Evolutionary conservation across 352 stramenopile species (phyloP).

Genomic region (Pseudoperonospora humuli): DNA sequence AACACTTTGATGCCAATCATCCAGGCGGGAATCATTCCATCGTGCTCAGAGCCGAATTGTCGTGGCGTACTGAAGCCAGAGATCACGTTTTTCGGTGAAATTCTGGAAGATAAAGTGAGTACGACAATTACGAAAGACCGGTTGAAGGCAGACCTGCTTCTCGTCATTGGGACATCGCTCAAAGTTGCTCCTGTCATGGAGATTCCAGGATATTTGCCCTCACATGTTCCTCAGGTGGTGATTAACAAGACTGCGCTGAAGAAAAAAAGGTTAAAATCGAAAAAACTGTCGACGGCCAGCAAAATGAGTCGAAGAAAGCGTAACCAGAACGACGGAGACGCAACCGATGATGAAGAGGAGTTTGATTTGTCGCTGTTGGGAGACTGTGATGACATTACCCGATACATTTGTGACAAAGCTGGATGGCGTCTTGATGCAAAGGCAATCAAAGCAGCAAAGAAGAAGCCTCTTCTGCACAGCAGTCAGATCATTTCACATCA

Average conservation of each 20-base stretch:
- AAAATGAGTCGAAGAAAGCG: conserved; percentile 14
- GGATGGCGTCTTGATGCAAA: conserved; percentile 34
- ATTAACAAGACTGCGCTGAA: conserved; percentile 87
- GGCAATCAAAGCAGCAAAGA: conserved; percentile 8
- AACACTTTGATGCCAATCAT: conserved; percentile 63
- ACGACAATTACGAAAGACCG: conserved; percentile 64
- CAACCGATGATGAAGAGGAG: conserved; percentile 30
- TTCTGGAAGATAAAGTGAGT: conserved; percentile 84
- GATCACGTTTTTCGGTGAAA: conserved; percentile 97
- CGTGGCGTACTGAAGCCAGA: conserved; percentile 94
- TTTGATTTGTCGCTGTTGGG: conserved; percentile 81
- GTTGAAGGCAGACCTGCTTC: conserved; percentile 88
- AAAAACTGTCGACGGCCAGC: conserved; percentile 17
- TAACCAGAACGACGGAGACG: conserved; percentile 12
- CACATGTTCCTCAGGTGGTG: conserved; percentile 79
- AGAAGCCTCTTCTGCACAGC: conserved; percentile 4
- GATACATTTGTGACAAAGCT: conserved; percentile 51
- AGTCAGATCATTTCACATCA: conserved; percentile 24
- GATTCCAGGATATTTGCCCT: conserved; percentile 77
- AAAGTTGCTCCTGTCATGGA: conserved; percentile 93
- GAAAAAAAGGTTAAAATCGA: conserved; percentile 58
- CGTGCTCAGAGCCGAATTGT: conserved; percentile 58
- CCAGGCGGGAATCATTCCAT: conserved; percentile 65
- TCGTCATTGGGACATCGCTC: conserved; percentile 97
- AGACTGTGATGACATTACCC: conserved; percentile 70